Conservation (phyloP, 192 early-diverging fungal species). For the Entrophospora sp. region DNA sequence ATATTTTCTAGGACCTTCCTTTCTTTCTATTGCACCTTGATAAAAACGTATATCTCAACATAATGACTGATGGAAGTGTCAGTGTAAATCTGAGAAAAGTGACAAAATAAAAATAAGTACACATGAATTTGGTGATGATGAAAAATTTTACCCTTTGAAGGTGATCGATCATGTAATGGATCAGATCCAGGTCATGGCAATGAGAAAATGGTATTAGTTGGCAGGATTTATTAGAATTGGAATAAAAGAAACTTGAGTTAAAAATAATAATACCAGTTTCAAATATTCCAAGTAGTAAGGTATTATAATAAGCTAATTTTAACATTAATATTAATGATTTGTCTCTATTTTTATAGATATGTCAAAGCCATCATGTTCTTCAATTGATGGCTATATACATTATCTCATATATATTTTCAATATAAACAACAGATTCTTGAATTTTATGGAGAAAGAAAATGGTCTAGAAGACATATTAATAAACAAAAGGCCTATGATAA, state of each 20-base stretch:
- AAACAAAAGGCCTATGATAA: neutral
- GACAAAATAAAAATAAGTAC: too few species aligned
- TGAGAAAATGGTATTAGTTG: neutral
- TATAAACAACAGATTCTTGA: too few species aligned
- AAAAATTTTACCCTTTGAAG: neutral
- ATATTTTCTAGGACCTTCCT: constrained; percentile 6
- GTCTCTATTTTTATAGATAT: too few species aligned
- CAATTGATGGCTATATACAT: too few species aligned
- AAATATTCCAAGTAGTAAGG: too few species aligned
- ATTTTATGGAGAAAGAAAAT: neutral
- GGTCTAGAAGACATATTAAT: neutral
- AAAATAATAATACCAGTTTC: neutral
- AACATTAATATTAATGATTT: too few species aligned
- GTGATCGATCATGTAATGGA: neutral
- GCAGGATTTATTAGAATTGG: neutral
- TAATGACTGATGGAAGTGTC: too few species aligned
- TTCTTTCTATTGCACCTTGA: constrained; percentile 2
- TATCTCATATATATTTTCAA: too few species aligned
- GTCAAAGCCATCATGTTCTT: too few species aligned
- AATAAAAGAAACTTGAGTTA: neutral
- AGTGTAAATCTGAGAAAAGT: too few species aligned
- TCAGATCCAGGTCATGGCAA: too few species aligned
- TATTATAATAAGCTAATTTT: neutral
- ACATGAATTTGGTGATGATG: neutral
- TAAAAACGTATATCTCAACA: constrained; percentile 6